A percentile compares a stretch with the other conserved stretches of the same genome.
These are phyloP conservation scores for Daedalea quercina DNA, from an alignment of 768 basidiomycete genomes.

Conservation along the genomic window DNA sequence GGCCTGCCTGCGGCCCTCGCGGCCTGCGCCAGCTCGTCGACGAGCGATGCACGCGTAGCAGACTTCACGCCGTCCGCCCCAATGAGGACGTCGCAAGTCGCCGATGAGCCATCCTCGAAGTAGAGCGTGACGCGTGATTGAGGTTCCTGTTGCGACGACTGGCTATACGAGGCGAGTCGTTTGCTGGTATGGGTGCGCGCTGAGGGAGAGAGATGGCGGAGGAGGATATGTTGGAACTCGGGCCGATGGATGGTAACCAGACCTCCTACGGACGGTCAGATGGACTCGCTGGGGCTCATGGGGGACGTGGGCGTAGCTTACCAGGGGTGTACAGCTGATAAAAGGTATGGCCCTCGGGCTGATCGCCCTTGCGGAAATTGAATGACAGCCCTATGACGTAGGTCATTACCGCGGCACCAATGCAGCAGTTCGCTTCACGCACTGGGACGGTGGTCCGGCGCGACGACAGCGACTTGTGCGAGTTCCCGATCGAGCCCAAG, in stretches of 20 bases:
- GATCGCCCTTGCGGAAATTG: constrained; percentile 56
- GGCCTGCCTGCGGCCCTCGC: constrained; percentile 30
- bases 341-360: constrained; percentile 45
- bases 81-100: constrained; percentile 58
- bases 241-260: constrained; percentile 48
- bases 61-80: constrained; percentile 70
- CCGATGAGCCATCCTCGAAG: constrained; percentile 56
- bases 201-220: constrained; percentile 39
- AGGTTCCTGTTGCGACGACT: constrained; percentile 22
- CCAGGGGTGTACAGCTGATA: constrained; percentile 52
- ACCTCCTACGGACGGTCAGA: constrained; percentile 18
- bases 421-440: constrained; percentile 7
- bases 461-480: constrained; percentile 16
- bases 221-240: constrained; percentile 56
- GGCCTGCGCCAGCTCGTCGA: constrained; percentile 21
- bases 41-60: constrained; percentile 32
- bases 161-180: constrained; percentile 50
- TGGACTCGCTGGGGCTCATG: constrained; percentile 1
- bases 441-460: constrained; percentile 20
- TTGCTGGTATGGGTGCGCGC: constrained; percentile 47
- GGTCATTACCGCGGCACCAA: not conserved
- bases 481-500: constrained; percentile 24
- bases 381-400: constrained; percentile 41
- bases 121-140: constrained; percentile 37
- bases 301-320: constrained; percentile 20